These are phyloP conservation scores for Nakaseomyces bracarensis DNA, from an alignment of 1,139 yeast genomes.

Conservation along the genomic window DNA sequence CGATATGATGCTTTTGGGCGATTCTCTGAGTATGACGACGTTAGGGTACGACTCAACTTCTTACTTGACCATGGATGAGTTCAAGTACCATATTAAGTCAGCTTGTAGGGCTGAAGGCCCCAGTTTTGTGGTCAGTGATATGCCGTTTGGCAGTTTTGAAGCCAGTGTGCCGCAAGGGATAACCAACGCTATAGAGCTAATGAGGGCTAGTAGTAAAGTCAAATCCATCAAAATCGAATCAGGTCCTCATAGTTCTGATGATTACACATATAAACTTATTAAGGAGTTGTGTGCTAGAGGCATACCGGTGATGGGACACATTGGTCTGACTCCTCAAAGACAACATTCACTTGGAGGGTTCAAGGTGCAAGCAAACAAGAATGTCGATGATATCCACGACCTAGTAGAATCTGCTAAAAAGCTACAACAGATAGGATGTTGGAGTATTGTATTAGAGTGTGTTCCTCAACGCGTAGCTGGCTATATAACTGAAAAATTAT, in stretches of 20 bases:
- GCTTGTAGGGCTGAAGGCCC: slow-evolving; percentile 68
- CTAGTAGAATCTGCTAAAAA: slow-evolving; percentile 60
- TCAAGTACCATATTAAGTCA: slow-evolving; percentile 65
- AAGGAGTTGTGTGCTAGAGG: slow-evolving; percentile 42
- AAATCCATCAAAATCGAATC: slow-evolving; percentile 89
- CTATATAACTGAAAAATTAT: slow-evolving; percentile 49
- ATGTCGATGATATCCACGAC: slow-evolving; percentile 46
- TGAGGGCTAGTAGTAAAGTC: slow-evolving; percentile 54
- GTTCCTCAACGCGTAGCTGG: slow-evolving; percentile 71
- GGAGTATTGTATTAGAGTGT: slow-evolving; percentile 72
- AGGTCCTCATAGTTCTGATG: slow-evolving; percentile 47
- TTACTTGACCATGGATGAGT: slow-evolving; percentile 61
- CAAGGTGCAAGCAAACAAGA: slow-evolving; percentile 67
- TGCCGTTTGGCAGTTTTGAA: slow-evolving; percentile 87
- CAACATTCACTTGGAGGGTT: slow-evolving; percentile 78
- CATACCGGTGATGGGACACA: slow-evolving; percentile 86
- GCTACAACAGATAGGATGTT: slow-evolving; percentile 71
- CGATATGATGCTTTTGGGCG: slow-evolving; percentile 78
- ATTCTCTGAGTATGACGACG: slow-evolving; percentile 87
- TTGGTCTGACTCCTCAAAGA: slow-evolving; percentile 88
- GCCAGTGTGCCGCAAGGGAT: slow-evolving; percentile 55
- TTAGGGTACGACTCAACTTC: slow-evolving; percentile 75
- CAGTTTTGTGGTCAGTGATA: slow-evolving; percentile 63
- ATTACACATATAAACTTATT: slow-evolving; percentile 22
- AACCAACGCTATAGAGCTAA: slow-evolving; percentile 50